phyloP scores from a whole-genome alignment of 2,329 filamentous ascomycete genomes.

The Myriosclerotinia duriaeana region DNA sequence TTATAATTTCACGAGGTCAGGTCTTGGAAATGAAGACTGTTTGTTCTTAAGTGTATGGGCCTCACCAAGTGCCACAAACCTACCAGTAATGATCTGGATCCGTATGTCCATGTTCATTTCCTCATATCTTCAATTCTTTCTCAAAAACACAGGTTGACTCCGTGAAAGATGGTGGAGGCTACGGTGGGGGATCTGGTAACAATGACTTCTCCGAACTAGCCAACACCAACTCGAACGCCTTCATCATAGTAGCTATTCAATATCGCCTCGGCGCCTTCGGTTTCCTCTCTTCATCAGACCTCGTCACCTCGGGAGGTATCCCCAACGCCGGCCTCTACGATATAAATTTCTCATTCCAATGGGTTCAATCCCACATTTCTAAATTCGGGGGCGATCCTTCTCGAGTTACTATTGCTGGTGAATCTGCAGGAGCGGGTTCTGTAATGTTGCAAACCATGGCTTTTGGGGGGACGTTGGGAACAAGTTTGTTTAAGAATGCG shows the following conservation, averaged over 20 bases:
- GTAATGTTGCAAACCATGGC: constrained; percentile 48
- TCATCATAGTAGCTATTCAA: constrained; percentile 60
- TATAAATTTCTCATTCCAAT: constrained; percentile 57
- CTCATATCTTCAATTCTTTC: not conserved
- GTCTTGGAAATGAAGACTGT: constrained; percentile 40
- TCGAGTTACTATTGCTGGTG: constrained; percentile 55
- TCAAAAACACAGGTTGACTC: constrained; percentile 37
- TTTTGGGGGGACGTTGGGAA: constrained; percentile 25
- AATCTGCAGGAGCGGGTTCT: constrained; percentile 54
- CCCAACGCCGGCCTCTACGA: constrained; percentile 65
- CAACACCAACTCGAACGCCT: constrained; percentile 47
- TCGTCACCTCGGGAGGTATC: constrained; percentile 53
- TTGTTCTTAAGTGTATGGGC: constrained; percentile 43
- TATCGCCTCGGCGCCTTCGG: constrained; percentile 68
- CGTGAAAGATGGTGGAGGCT: constrained; percentile 40
- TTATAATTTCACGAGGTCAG: constrained; percentile 26
- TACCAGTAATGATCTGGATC: constrained; percentile 46
- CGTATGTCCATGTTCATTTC: constrained; percentile 29
- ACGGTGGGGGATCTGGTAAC: constrained; percentile 38
- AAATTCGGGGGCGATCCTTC: constrained; percentile 54
- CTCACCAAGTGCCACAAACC: constrained; percentile 42
- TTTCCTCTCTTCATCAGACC: constrained; percentile 61
- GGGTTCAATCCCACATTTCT: constrained; percentile 55
- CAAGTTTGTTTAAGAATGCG: constrained; percentile 23
- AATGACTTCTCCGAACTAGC: constrained; percentile 45